Evolutionary conservation across 164 flowering plant species (phyloP).

Genomic region (Kalanchoe fedtschenkoi): DNA sequence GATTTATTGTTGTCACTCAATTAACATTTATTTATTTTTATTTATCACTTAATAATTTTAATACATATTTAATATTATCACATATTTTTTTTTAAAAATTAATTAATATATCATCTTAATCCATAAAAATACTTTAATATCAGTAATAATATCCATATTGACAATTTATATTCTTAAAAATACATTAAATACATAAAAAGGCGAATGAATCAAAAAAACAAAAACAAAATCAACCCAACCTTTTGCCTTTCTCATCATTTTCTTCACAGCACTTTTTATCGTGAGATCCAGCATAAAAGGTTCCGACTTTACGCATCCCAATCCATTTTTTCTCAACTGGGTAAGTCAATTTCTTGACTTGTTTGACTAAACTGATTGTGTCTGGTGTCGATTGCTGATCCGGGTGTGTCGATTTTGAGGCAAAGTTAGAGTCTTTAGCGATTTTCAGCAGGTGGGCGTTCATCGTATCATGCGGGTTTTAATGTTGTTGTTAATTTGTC

Average conservation of each 20-base stretch:
- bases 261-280: neutral
- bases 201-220: neutral
- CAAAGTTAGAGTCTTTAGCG: neutral
- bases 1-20: too few relatives aligned
- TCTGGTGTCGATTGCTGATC: neutral
- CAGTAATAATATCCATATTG: too few relatives aligned
- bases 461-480: neutral
- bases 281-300: slow-evolving; percentile 5
- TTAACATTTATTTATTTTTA: too few relatives aligned
- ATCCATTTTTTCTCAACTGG: neutral
- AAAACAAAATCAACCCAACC: neutral
- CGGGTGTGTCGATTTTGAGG: neutral
- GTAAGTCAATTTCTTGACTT: neutral
- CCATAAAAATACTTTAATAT: too few relatives aligned
- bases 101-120: too few relatives aligned
- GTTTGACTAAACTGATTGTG: neutral
- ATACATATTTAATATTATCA: too few relatives aligned
- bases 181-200: too few relatives aligned
- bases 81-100: too few relatives aligned
- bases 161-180: too few relatives aligned
- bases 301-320: neutral
- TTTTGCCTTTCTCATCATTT: neutral
- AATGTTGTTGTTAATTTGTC: neutral
- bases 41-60: too few relatives aligned
- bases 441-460: neutral